Base-by-base conservation (phyloP, 768 basidiomycete species). In the Hortiboletus campestris region DNA sequence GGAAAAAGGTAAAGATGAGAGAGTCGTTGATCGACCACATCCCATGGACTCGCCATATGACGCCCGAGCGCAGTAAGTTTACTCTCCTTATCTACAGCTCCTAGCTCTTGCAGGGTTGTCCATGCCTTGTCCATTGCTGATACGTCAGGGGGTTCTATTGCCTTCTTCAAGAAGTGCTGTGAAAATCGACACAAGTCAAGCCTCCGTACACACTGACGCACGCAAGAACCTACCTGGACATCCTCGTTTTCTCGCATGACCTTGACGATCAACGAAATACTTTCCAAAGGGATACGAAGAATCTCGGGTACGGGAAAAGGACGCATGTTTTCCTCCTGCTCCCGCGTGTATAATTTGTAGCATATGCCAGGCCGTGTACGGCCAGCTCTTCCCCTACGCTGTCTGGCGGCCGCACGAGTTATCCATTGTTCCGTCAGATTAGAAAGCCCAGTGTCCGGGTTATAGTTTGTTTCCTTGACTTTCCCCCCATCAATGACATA, bases 321-420 rank as follows among this genome's bases (percentile, higher is more conserved):
- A 2, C 72, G 75, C 88, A 94, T 85, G 40, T 77, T 79, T 40
- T 76, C 74, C 70, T 91, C 89, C 56, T 86, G 85, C 64, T 78
- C 80, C 46, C 82, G 78, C 1, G 91, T 93, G 68, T 89, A 97
- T 5, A 97, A 75, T 72, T 94, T 97, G 74, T 88, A 97, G 72
- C 94, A 97, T 52, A 83, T 69, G 0, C 91, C 92, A 1, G 88
- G 84, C 55, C 80, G 84, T 3, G 89, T 94, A 51, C 95, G 83
- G 22, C 95, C 95, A 2, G 95, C 94, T 65, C 95, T 84, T 56
- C 95, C 95, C 57, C 94, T 76, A 52, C 95, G 77, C 66, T 98
- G 95, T 56, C 82, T 78, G 3, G 87, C 89, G 4, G 89, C 88
- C 1, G 94, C 94, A 55, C 79, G 82, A 8, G 84, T 85, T 50